A percentile compares a stretch with the other conserved stretches of the same genome.
These are phyloP conservation scores for Curvularia sp. DNA, from an alignment of 2,329 filamentous ascomycete genomes.

Conservation along the genomic window DNA sequence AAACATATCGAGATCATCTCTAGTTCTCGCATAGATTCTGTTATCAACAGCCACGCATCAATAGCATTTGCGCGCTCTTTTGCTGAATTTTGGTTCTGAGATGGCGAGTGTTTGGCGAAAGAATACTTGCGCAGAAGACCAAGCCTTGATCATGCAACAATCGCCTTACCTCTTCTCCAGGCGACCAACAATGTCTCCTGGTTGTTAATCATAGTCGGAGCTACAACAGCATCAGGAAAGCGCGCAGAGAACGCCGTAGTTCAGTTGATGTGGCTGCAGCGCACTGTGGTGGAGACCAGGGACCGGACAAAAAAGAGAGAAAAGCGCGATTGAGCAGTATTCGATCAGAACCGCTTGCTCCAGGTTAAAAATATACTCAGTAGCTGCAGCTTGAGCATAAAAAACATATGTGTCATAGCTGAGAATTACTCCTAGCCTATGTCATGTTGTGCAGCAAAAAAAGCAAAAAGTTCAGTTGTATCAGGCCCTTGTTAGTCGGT, in stretches of 20 bases:
- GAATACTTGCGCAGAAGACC: background rate
- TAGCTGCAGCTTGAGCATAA: background rate
- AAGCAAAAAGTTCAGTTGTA: constrained; percentile 3
- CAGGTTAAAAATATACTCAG: background rate
- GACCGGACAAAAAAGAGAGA: background rate
- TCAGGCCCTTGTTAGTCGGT: background rate
- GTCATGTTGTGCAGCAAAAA: background rate
- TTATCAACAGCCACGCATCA: background rate
- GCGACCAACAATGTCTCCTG: background rate
- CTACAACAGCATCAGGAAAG: background rate
- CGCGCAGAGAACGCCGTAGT: no score
- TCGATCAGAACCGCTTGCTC: background rate
- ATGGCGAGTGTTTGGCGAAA: background rate
- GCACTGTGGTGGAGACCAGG: background rate
- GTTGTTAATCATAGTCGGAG: background rate
- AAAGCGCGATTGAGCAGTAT: background rate
- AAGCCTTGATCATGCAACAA: background rate
- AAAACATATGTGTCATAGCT: background rate
- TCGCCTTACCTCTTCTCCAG: background rate
- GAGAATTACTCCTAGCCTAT: background rate
- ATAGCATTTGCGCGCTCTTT: background rate
- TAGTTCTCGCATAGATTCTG: background rate
- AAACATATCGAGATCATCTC: background rate
- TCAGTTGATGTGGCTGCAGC: no score
- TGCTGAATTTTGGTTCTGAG: background rate